Evolutionary conservation across 345 rosid species (phyloP), one percentile per base, ranked within the genome.

Genomic region (Arabidopsis thaliana): DNA sequence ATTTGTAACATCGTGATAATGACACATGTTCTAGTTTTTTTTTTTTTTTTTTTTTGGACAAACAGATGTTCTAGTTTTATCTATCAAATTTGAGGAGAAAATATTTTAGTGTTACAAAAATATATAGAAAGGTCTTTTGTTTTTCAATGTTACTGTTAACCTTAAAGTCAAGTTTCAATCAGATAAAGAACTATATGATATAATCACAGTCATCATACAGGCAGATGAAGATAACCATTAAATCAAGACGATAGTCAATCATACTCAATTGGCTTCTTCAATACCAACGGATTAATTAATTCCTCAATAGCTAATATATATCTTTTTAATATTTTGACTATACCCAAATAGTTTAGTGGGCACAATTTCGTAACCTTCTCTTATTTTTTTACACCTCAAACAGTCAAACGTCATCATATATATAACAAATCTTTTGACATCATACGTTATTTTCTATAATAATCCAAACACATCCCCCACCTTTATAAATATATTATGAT

Each of bases 361-460:
- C 73, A 75, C 23, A 10, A 34, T 34, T 58, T 41, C 67, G 45
- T 59, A 58, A 67, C 6, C 46, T 3, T 32, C 53, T 40, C 45
- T 59, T 67, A 67, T 40, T 59, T 28, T 67, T 34, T 10, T 48
- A 36, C 41, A 0, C 37, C 5, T 4, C 16, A 49, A 28, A 28
- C 32, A 28, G 32, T 28, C 32, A 28, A 37, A 59, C 68, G 61
- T 50, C 73, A 59, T 59, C 55, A 32, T 32, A 14, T 59, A 32
- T 32, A 14, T 59, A 59, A 50, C 68, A 75, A 75, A 49, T 59
- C 67, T 40, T 38, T 59, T 40, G 68, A 75, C 79, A 41, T 60
- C 51, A 48, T 11, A 34, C 30, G 41, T 48, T 49, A 6, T 61
- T 60, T 72, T 49, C 68, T 71, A 59, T 9, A 49, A 6, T 10